phyloP scores from a whole-genome alignment of 23 red algal species.

The Gracilaria gracilis region DNA sequence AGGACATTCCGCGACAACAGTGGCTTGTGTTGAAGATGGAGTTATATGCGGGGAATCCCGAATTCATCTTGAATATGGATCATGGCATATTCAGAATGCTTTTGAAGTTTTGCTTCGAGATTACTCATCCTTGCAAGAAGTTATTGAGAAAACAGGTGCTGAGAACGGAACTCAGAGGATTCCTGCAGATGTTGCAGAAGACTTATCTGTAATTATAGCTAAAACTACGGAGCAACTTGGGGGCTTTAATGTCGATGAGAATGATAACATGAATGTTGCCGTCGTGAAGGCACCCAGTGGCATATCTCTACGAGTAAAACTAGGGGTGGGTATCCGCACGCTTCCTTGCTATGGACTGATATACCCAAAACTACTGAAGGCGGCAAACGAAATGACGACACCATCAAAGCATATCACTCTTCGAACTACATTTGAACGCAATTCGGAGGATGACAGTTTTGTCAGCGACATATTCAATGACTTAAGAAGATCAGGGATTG shows the following conservation, averaged over 20 bases:
- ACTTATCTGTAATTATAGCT: conserved; percentile 24
- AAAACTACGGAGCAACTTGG: conserved; percentile 55
- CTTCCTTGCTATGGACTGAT: conserved; percentile 64
- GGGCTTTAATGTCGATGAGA: conserved; percentile 64
- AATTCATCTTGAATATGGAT: conserved; percentile 70
- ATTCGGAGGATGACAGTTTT: conserved; percentile 74
- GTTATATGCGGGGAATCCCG: conserved; percentile 63
- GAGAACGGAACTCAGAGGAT: not conserved
- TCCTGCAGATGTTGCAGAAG: conserved; percentile 28
- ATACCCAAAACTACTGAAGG: conserved; percentile 54
- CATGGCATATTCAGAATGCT: conserved; percentile 61
- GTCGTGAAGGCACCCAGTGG: conserved; percentile 52
- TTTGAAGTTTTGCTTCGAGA: conserved; percentile 51
- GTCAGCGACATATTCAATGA: conserved; percentile 68
- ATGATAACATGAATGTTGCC: conserved; percentile 55
- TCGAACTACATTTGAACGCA: conserved; percentile 39
- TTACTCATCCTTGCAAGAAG: conserved; percentile 5
- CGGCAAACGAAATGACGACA: conserved; percentile 32
- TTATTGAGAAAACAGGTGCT: conserved; percentile 7
- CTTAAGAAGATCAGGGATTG: conserved; percentile 60
- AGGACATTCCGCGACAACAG: conserved; percentile 71
- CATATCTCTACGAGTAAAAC: conserved; percentile 38
- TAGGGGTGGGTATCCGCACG: conserved; percentile 58
- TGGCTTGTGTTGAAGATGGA: conserved; percentile 83
- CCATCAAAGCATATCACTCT: conserved; percentile 11